Evolutionary conservation across 2,329 filamentous ascomycete genomes (phyloP).

Genomic region (Phaeosphaeriaceae sp.): DNA sequence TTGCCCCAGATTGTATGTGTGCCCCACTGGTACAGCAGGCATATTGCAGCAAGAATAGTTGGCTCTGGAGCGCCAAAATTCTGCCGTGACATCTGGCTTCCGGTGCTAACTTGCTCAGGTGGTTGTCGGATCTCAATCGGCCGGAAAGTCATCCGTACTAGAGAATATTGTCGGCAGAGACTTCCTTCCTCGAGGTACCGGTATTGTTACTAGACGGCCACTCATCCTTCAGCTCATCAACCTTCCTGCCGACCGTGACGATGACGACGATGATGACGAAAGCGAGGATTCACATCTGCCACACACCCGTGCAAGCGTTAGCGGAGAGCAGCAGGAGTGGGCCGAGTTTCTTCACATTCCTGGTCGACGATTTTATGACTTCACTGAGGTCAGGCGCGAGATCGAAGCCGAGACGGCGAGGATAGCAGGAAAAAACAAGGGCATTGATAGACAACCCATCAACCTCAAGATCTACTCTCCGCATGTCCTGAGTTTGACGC

Average conservation of each 20-base stretch:
- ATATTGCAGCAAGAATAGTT: conserved; percentile 14
- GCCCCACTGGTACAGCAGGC: conserved; percentile 42
- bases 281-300: conserved; percentile 58
- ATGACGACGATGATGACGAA: conserved; percentile 65
- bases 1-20: conserved; percentile 97
- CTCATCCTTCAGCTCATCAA: conserved; percentile 99
- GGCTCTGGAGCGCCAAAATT: conserved; percentile 7
- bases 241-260: conserved; percentile 75
- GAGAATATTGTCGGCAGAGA: conserved; percentile 99
- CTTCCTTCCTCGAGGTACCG: conserved; percentile 93
- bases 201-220: conserved; percentile 92
- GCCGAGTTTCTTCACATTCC: conserved; percentile 97
- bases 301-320: conserved; percentile 78
- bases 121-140: conserved; percentile 97
- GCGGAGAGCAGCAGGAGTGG: conserved; percentile 71
- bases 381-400: conserved; percentile 90
- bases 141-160: conserved; percentile 96
- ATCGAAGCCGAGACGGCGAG: conserved; percentile 96
- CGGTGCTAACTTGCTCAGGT: conserved; percentile 65
- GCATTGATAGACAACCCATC: conserved; percentile 96
- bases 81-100: not conserved
- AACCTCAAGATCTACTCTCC: conserved; percentile 99
- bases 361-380: conserved; percentile 87
- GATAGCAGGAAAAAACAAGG: conserved; percentile 96
- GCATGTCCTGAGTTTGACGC: conserved; percentile 91